Evolutionary conservation across 1,284 basidiomycete species (phyloP), one percentile per base, ranked within the genome.

Genomic region (Cryptococcus jaspeensis): DNA sequence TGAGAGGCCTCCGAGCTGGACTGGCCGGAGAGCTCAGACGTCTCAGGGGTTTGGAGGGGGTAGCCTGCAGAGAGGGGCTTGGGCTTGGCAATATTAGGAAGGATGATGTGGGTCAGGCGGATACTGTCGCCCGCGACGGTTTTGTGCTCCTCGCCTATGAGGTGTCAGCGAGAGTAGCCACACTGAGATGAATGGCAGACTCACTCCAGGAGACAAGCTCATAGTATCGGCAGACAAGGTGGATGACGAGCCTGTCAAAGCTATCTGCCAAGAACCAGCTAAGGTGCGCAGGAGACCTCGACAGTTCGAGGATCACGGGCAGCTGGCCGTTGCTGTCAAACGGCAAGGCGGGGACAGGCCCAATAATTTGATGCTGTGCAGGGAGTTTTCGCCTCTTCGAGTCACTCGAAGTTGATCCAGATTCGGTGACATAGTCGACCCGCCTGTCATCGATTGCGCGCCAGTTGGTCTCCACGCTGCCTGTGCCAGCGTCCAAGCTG

Each of bases 181-280:
- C 56, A 44, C 32, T 2, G 0, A 48, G 11, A 37, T 18, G 15
- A 38, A 39, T 45, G 8, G 40, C 13, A 6, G 35, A 70, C 72
- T 66, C 58, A 73, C 75, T 76, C 71, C 74, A 78, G 18, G 74
- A 74, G 9, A 73, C 52, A 9, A 77, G 64, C 43, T 75, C 73
- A 43, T 77, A 78, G 52, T 78, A 78, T 28, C 76, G 58, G 15
- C 61, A 65, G 5, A 78, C 51, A 5, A 78, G 62, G 54, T 78
- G 76, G 1, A 76, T 65, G 11, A 78, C 69, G 23, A 77, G 58
- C 36, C 76, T 55, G 47, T 78, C 76, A 50, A 74, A 78, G 12
- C 63, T 59, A 41, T 78, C 75, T 13, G 68, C 55, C 0, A 75
- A 61, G 2, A 66, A 63, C 74, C 74, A 74, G 11, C 70, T 68